These are phyloP conservation scores for Syzygium jambos DNA, from an alignment of 345 rosid species.

Conservation along the genomic window DNA sequence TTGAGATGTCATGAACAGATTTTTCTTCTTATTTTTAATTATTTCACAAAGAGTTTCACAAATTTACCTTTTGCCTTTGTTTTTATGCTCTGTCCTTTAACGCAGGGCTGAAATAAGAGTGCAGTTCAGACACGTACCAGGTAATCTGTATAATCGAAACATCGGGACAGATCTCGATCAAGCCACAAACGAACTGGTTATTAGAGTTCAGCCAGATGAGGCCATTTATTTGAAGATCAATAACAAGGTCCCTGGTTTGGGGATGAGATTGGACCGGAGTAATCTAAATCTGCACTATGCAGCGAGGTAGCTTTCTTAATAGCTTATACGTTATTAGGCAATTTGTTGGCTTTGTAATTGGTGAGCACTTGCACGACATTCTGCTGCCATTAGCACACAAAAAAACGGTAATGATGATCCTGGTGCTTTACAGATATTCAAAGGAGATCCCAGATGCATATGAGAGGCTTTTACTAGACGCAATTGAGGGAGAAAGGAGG, in stretches of 20 bases:
- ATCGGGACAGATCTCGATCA: slow-evolving; percentile 76
- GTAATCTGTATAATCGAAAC: slow-evolving; percentile 73
- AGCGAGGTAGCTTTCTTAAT: slow-evolving; percentile 43
- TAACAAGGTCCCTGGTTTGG: slow-evolving; percentile 96
- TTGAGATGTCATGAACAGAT: neutral
- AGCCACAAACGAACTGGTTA: slow-evolving; percentile 93
- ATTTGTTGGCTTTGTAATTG: neutral
- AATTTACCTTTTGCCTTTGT: neutral
- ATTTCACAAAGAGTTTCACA: neutral
- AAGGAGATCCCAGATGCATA: slow-evolving; percentile 98
- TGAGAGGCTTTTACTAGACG: slow-evolving; percentile 91
- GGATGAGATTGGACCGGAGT: slow-evolving; percentile 93
- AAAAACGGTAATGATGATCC: neutral
- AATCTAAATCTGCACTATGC: slow-evolving; percentile 87
- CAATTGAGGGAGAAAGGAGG: slow-evolving; percentile 96
- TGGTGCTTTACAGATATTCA: slow-evolving; percentile 45
- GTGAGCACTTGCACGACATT: neutral
- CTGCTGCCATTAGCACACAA: neutral
- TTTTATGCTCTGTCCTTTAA: neutral
- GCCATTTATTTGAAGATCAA: slow-evolving; percentile 94
- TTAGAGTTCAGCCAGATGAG: slow-evolving; percentile 96
- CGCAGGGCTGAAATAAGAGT: slow-evolving; percentile 96
- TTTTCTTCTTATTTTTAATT: neutral
- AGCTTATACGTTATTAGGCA: neutral
- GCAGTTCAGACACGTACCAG: slow-evolving; percentile 97